These are phyloP conservation scores for Quercus dentata DNA, from an alignment of 306 rosid species.

Conservation along the genomic window DNA sequence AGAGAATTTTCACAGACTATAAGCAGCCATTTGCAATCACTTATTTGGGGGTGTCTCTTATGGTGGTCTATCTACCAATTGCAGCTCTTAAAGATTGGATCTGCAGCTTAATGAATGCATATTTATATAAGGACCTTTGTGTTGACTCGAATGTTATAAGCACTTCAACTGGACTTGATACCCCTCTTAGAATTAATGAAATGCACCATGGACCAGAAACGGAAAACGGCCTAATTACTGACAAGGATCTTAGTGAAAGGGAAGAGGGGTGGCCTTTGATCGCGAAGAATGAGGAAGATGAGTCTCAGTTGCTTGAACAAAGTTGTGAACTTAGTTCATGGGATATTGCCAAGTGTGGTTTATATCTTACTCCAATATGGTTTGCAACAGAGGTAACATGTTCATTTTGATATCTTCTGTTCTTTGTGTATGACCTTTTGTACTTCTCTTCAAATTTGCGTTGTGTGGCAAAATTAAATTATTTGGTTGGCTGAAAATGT, in stretches of 20 bases:
- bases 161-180: constrained; percentile 24
- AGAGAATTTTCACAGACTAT: constrained; percentile 66
- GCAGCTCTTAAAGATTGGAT: constrained; percentile 52
- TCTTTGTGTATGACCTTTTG: not conserved
- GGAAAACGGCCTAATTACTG: constrained; percentile 32
- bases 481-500: not conserved
- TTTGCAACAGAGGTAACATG: constrained; percentile 65
- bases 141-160: not conserved
- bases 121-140: constrained; percentile 15
- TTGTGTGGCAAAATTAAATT: not conserved
- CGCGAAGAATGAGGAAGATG: constrained; percentile 28
- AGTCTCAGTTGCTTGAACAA: constrained; percentile 29
- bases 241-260: constrained; percentile 34
- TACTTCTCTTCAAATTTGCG: not conserved
- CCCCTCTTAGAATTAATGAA: constrained; percentile 33
- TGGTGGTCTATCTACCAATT: constrained; percentile 56
- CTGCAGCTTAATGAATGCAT: constrained; percentile 23
- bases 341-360: constrained; percentile 54
- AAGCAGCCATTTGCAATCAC: constrained; percentile 73
- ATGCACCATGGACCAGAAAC: constrained; percentile 18
- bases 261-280: constrained; percentile 51
- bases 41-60: constrained; percentile 61
- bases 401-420: not conserved
- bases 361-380: constrained; percentile 68
- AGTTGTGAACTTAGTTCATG: constrained; percentile 33